Percentiles rank a stretch among this genome's conserved stretches.
phyloP scores from a whole-genome alignment of 169 alveolate species.

The Plasmodium berghei region DNA sequence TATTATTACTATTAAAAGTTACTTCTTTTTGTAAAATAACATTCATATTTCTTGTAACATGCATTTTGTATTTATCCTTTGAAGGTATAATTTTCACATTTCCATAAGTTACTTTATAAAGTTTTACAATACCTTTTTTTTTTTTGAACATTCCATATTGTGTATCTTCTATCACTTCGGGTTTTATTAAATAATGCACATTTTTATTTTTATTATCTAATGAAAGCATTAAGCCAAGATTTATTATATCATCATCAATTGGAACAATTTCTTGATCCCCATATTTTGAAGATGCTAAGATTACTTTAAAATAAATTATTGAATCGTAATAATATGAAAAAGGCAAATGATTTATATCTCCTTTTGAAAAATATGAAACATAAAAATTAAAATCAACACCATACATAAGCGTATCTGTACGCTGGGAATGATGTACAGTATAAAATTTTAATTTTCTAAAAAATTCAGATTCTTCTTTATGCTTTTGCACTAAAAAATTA shows the following conservation, averaged over 20 bases:
- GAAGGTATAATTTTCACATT: conserved; percentile 10
- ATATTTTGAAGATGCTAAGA: conserved; percentile 54
- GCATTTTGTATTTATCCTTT: conserved; percentile 34
- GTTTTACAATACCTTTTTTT: conserved; percentile 48
- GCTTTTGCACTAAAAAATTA: conserved; percentile 51
- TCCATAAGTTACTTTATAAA: conserved; percentile 59
- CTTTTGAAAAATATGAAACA: conserved; percentile 55
- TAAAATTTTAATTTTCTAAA: conserved; percentile 32
- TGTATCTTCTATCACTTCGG: conserved; percentile 50
- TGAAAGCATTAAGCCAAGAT: conserved; percentile 59
- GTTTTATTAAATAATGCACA: conserved; percentile 55
- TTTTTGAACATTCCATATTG: conserved; percentile 35
- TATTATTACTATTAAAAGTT: conserved; percentile 32
- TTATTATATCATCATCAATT: conserved; percentile 67
- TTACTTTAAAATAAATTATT: conserved; percentile 63
- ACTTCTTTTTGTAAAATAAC: conserved; percentile 66
- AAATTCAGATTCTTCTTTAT: conserved; percentile 54
- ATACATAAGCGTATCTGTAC: conserved; percentile 35
- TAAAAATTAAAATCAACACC: conserved; percentile 61
- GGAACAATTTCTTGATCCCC: conserved; percentile 69
- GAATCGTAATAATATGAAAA: conserved; percentile 70
- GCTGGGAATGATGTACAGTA: conserved; percentile 54
- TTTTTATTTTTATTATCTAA: conserved; percentile 70
- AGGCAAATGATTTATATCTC: conserved; percentile 49
- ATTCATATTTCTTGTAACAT: conserved; percentile 55